A percentile compares a stretch with the other conserved stretches of the same genome.
Evolutionary conservation across 148 eudicot genomes (phyloP).

Genomic region (Nyssa sinensis): DNA sequence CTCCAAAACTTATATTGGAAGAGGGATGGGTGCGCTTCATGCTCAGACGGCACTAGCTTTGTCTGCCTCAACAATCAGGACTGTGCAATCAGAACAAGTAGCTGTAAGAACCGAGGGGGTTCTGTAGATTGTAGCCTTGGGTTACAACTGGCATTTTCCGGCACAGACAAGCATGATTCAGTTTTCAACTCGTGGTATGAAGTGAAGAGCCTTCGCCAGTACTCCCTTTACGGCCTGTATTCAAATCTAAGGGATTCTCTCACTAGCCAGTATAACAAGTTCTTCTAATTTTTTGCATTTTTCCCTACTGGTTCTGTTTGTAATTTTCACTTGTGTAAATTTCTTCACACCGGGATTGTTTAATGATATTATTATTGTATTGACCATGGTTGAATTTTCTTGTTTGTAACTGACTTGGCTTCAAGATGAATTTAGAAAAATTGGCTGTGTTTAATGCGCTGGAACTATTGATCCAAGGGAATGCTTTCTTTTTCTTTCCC

Average conservation of each 20-base stretch:
- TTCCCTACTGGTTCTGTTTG: background rate
- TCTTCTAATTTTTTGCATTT: constrained; percentile 44
- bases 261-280: constrained; percentile 60
- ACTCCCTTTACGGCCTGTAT: constrained; percentile 70
- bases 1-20: constrained; percentile 88
- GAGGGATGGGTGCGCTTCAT: constrained; percentile 81
- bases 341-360: background rate
- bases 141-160: constrained; percentile 85
- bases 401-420: too few relatives aligned
- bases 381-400: too few relatives aligned
- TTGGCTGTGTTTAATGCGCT: too few relatives aligned
- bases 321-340: background rate
- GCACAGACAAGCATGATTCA: constrained; percentile 73
- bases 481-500: too few relatives aligned
- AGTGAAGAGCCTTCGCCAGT: constrained; percentile 77
- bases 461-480: too few relatives aligned
- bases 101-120: constrained; percentile 70
- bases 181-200: constrained; percentile 89
- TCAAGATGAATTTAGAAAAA: too few relatives aligned
- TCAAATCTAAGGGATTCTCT: constrained; percentile 68
- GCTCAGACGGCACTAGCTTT: constrained; percentile 63
- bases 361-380: too few relatives aligned
- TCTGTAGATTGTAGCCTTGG: constrained; percentile 81
- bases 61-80: constrained; percentile 83
- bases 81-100: constrained; percentile 64